Percentiles rank a stretch among this genome's conserved stretches.
These are phyloP conservation scores for Lactuca saligna DNA, from an alignment of 129 eudicot species.

Conservation along the genomic window DNA sequence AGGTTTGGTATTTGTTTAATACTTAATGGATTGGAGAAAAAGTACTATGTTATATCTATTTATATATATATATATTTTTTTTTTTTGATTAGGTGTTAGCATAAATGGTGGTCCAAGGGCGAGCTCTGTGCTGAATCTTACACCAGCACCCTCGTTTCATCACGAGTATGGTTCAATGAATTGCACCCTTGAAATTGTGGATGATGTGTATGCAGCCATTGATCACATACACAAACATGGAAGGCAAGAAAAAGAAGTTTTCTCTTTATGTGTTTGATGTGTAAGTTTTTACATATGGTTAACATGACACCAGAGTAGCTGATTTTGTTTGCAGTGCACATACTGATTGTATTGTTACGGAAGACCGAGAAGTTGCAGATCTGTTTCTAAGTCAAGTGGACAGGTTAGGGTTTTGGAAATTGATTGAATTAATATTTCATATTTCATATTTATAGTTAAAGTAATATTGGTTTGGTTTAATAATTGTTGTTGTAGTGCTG, in stretches of 20 bases:
- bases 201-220: constrained; percentile 91
- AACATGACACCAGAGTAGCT: constrained; percentile 4
- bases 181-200: constrained; percentile 92
- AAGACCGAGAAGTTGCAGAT: constrained; percentile 69
- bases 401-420: constrained; percentile 43
- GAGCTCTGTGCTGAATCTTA: constrained; percentile 55
- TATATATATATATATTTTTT: constrained; percentile 8
- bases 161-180: constrained; percentile 83
- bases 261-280: neutral
- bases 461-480: neutral
- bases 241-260: constrained; percentile 44
- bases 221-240: constrained; percentile 94
- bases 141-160: constrained; percentile 75
- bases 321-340: constrained; percentile 63
- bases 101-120: constrained; percentile 89
- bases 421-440: neutral
- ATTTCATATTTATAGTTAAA: neutral
- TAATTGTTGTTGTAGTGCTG: constrained; percentile 66
- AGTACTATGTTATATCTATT: neutral
- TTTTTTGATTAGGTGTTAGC: constrained; percentile 54
- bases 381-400: constrained; percentile 78
- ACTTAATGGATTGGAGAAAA: neutral
- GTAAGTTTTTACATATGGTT: constrained; percentile 2
- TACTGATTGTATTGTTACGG: constrained; percentile 82
- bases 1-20: constrained; percentile 56